Evolutionary conservation across 2,329 filamentous ascomycete genomes (phyloP), one percentile per base, ranked within the genome.

Genomic region (Thielaviopsis populi): DNA sequence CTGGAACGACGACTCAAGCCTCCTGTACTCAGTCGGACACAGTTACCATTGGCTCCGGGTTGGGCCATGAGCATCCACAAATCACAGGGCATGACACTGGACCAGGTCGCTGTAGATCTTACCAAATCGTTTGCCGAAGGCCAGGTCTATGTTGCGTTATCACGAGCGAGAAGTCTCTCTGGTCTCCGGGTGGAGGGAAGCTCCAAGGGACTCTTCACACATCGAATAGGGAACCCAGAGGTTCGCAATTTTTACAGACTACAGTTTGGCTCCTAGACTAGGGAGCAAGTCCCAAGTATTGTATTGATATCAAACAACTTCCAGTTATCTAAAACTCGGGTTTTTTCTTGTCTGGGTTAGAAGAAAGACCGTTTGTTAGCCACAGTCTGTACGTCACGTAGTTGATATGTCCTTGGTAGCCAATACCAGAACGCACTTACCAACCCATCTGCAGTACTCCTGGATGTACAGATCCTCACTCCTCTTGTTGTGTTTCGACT

Each of bases 371-470:
- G 10, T 50, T 50, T 27, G 22, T 50, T 50, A 50, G 46, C 46
- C 30, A 33, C 33, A 37, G 13, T 50, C 2, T 6, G 24, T 11
- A 17, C 15, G 19, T 46, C 33, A 6, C 10, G 1, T 5, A 37
- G 33, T 5, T 8, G 7, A 46, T 43, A 50, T 24, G 10, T 7
- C 17, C 27, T n/a, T 54, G 22, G 15, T n/a, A n/a, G 19, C 19
- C 27, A 37, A 19, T 15, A 56, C 6, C 8, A 1, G 3, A 10
- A 37, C 2, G 6, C 10, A 27, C 53, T 56, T 37, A 56, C 53
- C 53, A 56, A 56, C 53, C 53, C 53, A 56, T 56, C 53, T 56
- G 17, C 27, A 17, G 27, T 56, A 56, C 53, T 56, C 53, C n/a
- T 56, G 53, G n/a, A 56, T 56, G 17, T 56, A 56, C 10, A 56